A percentile compares a stretch with the other conserved stretches of the same genome.
Evolutionary conservation across 1,284 basidiomycete species (phyloP).

Genomic region (Apiotrichum domesticum): DNA sequence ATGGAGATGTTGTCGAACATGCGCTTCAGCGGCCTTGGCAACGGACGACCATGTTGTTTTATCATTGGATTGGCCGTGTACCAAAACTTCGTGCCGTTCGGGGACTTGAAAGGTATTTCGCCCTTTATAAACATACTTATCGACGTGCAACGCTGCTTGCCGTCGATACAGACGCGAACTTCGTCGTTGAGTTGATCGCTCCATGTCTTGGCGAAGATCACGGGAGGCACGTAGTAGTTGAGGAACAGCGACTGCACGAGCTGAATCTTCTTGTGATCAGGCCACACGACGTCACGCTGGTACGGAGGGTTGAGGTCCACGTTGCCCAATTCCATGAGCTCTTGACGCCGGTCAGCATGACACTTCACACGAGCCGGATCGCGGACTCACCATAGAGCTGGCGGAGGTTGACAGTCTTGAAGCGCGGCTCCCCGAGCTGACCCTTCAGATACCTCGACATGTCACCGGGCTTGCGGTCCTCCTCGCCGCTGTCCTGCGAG

Average conservation of each 20-base stretch:
- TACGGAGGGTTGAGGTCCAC: constrained; percentile 38
- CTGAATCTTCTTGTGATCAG: constrained; percentile 22
- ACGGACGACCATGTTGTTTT: constrained; percentile 13
- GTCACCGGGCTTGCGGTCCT: constrained; percentile 18
- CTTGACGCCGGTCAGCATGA: neutral
- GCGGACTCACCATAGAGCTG: constrained; percentile 29
- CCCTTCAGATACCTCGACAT: constrained; percentile 17
- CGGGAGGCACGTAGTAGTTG: constrained; percentile 42
- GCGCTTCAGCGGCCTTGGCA: constrained; percentile 27
- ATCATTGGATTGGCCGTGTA: constrained; percentile 14
- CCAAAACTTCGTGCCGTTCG: constrained; percentile 28
- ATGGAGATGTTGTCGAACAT: constrained; percentile 36
- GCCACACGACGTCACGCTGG: constrained; percentile 45
- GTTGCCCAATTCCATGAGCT: constrained; percentile 29
- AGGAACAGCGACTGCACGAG: constrained; percentile 36
- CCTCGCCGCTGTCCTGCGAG: constrained; percentile 21
- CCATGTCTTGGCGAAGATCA: constrained; percentile 34
- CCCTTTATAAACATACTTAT: constrained; percentile 16
- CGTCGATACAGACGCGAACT: constrained; percentile 40
- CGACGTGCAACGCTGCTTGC: constrained; percentile 44
- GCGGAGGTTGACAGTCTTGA: constrained; percentile 20
- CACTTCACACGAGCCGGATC: no score
- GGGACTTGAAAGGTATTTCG: constrained; percentile 30
- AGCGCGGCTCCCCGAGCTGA: constrained; percentile 22
- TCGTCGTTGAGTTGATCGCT: constrained; percentile 15